These are phyloP conservation scores for Chrysosporium queenslandicum DNA, from an alignment of 2,329 filamentous ascomycete genomes.

Conservation along the genomic window DNA sequence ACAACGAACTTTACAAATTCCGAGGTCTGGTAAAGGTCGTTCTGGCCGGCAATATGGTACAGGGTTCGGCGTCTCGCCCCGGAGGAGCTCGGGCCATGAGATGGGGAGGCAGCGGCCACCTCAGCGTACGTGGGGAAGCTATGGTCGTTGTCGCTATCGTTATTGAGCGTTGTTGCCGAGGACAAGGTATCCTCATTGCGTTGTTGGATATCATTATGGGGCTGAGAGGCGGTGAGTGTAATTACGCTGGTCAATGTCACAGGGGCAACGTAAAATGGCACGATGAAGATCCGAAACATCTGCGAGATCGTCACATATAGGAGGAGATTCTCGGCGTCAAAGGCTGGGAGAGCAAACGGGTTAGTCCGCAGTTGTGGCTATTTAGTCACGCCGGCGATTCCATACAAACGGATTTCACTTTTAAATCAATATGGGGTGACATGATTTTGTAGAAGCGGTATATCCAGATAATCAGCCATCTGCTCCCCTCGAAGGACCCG, in stretches of 20 bases:
- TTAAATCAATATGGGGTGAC: slow-evolving; percentile 60
- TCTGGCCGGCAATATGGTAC: slow-evolving; percentile 66
- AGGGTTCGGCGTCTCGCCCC: slow-evolving; percentile 24
- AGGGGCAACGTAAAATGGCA: slow-evolving; percentile 62
- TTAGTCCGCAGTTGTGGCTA: neutral
- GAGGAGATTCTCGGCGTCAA: slow-evolving; percentile 54
- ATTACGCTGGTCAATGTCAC: slow-evolving; percentile 61
- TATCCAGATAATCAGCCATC: slow-evolving; percentile 57
- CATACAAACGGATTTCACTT: slow-evolving; percentile 52
- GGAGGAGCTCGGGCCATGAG: neutral
- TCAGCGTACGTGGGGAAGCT: neutral
- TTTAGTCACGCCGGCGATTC: neutral
- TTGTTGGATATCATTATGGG: neutral
- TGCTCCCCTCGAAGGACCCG: slow-evolving; percentile 49
- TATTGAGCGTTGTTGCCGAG: slow-evolving; percentile 27
- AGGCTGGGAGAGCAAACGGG: slow-evolving; percentile 41
- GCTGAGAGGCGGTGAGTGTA: slow-evolving; percentile 44
- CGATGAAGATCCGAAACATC: slow-evolving; percentile 63
- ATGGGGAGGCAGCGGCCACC: neutral
- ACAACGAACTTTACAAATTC: slow-evolving; percentile 65
- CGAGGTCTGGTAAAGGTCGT: slow-evolving; percentile 70
- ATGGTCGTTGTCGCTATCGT: slow-evolving; percentile 22
- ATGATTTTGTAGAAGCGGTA: slow-evolving; percentile 80
- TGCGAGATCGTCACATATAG: slow-evolving; percentile 68
- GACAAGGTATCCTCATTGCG: neutral